Conservation (phyloP, 2,329 filamentous ascomycete species). For the Gnomoniopsis sp. region DNA sequence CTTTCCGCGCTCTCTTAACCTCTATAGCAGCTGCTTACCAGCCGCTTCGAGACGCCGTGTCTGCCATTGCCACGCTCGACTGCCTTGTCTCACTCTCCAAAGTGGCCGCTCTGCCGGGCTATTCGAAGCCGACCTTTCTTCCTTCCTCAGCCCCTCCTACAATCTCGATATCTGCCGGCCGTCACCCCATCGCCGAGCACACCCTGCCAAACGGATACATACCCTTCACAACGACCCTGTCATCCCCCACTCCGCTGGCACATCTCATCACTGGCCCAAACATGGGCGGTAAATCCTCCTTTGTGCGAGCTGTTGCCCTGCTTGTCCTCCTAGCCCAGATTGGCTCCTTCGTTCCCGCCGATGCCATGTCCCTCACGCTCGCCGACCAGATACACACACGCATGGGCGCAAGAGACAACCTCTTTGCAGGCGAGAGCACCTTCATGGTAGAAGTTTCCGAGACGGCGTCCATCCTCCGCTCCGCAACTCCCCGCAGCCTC, state of each 20-base stretch:
- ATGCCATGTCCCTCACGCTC: conserved; percentile 70
- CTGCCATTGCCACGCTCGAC: conserved; percentile 82
- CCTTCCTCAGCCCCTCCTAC: conserved; percentile 60
- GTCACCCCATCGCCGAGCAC: conserved; percentile 95
- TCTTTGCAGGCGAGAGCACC: conserved; percentile 89
- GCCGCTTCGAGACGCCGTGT: conserved; percentile 81
- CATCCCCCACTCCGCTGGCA: conserved; percentile 63
- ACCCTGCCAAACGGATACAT: conserved; percentile 84
- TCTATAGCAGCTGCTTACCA: conserved; percentile 84
- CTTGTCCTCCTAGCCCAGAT: conserved; percentile 93
- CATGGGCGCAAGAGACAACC: conserved; percentile 94
- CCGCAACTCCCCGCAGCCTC: conserved; percentile 78
- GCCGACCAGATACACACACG: conserved; percentile 91
- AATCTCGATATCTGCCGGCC: conserved; percentile 69
- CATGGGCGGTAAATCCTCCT: conserved; percentile 99
- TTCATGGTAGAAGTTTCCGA: conserved; percentile 98
- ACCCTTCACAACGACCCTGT: conserved; percentile 77
- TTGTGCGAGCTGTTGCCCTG: conserved; percentile 87
- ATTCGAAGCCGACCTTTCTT: conserved; percentile 70
- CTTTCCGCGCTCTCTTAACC: conserved; percentile 69
- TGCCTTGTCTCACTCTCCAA: conserved; percentile 83
- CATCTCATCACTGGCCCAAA: conserved; percentile 94
- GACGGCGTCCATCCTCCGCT: conserved; percentile 84
- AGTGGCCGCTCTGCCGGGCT: conserved; percentile 82
- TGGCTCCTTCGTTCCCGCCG: conserved; percentile 88